These are phyloP conservation scores for Rhypophila decipiens DNA, from an alignment of 495 filamentous ascomycete genomes.

Conservation along the genomic window DNA sequence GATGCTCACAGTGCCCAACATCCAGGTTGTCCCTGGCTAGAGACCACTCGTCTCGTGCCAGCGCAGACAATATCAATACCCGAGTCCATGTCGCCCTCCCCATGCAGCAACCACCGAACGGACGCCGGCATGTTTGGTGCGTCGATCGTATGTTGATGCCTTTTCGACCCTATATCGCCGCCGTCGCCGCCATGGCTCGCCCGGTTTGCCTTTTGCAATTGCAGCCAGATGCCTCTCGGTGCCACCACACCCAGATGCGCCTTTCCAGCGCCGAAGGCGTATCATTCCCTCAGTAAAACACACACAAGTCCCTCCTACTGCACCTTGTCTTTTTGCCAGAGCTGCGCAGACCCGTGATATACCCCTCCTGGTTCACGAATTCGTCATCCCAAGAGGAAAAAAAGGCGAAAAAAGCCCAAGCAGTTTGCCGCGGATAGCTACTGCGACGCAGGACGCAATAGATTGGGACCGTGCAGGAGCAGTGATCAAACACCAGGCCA, in stretches of 20 bases:
- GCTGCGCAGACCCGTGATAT: too few relatives aligned
- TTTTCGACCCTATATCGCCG: conserved; percentile 2
- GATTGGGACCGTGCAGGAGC: too few relatives aligned
- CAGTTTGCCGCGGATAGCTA: too few relatives aligned
- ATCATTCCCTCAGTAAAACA: not conserved
- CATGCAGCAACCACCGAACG: not conserved
- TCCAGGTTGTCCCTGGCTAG: not conserved
- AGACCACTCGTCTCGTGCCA: not conserved
- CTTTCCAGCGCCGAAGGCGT: not conserved
- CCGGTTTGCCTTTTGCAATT: conserved; percentile 2
- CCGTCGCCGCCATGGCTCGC: not conserved
- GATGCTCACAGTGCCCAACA: not conserved
- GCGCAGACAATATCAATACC: not conserved
- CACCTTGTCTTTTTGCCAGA: too few relatives aligned
- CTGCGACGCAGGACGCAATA: too few relatives aligned
- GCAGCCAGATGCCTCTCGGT: not conserved
- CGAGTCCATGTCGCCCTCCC: too few relatives aligned
- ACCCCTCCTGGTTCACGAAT: too few relatives aligned
- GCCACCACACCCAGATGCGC: conserved; percentile 9
- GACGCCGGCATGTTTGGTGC: conserved; percentile 6
- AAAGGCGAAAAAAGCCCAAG: too few relatives aligned
- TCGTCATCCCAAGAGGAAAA: too few relatives aligned
- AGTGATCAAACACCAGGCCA: too few relatives aligned
- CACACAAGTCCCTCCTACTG: not conserved
- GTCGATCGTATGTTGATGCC: conserved; percentile 5